A percentile compares a stretch with the other conserved stretches of the same genome.
Conservation (phyloP, 2,329 filamentous ascomycete species). For the Elsinoe perseae region DNA sequence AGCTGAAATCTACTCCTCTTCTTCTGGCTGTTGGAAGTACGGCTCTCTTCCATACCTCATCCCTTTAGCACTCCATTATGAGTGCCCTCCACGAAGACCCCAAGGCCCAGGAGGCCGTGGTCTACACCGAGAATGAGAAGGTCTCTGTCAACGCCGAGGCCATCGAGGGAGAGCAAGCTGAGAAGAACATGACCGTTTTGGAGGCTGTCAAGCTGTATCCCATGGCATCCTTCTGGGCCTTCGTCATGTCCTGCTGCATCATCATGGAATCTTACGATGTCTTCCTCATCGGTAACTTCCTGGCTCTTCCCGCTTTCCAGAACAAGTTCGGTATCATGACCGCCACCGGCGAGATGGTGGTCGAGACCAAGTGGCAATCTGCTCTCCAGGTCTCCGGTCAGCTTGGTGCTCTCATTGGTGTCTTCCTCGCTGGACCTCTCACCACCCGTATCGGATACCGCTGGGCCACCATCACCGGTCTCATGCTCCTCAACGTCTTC, state of each 20-base stretch:
- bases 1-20: not conserved
- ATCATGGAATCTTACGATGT: slow-evolving; percentile 60
- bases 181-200: slow-evolving; percentile 45
- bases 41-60: not conserved
- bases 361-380: slow-evolving; percentile 51
- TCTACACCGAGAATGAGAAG: slow-evolving; percentile 31
- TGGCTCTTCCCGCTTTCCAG: slow-evolving; percentile 45
- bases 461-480: slow-evolving; percentile 48
- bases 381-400: slow-evolving; percentile 50
- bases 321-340: slow-evolving; percentile 39
- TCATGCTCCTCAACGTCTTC: slow-evolving; percentile 52
- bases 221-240: slow-evolving; percentile 48
- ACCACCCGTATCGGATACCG: slow-evolving; percentile 54
- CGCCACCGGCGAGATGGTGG: slow-evolving; percentile 29
- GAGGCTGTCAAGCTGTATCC: slow-evolving; percentile 47
- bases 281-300: slow-evolving; percentile 54
- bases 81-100: slow-evolving; percentile 24
- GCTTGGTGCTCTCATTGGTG: slow-evolving; percentile 53
- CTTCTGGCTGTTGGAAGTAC: not conserved
- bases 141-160: slow-evolving; percentile 44
- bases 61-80: not conserved
- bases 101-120: slow-evolving; percentile 25
- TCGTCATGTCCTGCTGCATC: slow-evolving; percentile 50
- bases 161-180: slow-evolving; percentile 50
- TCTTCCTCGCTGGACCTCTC: slow-evolving; percentile 53